Conservation (phyloP, 306 rosid species). For the Oxytropis ochrocephala region DNA sequence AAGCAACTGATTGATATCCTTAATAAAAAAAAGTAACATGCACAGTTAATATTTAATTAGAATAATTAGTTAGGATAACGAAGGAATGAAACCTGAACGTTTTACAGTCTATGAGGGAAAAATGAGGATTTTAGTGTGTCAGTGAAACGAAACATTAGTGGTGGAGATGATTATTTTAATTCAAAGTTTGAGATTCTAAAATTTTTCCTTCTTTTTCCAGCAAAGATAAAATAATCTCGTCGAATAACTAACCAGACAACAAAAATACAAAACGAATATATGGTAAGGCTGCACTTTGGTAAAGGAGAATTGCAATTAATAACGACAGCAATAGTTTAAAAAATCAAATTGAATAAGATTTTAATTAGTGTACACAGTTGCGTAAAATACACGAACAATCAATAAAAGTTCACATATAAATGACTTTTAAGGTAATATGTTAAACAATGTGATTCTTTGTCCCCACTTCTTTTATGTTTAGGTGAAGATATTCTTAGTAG, state of each 20-base stretch:
- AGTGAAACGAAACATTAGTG: neutral
- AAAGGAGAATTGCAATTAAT: neutral
- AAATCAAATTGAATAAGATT: neutral
- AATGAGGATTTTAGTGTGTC: neutral
- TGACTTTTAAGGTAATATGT: too few species aligned
- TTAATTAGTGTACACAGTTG: too few species aligned
- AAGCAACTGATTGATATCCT: slow-evolving; percentile 12
- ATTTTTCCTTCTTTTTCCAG: neutral
- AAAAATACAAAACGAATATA: neutral
- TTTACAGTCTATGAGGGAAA: neutral
- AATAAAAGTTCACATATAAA: too few species aligned
- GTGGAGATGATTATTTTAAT: neutral
- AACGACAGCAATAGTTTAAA: neutral
- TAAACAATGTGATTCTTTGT: too few species aligned
- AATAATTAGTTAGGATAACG: neutral
- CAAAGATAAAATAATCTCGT: neutral
- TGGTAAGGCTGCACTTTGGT: neutral
- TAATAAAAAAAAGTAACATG: neutral
- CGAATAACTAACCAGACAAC: neutral
- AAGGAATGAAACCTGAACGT: neutral
- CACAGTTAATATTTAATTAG: neutral
- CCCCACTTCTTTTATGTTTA: too few species aligned
- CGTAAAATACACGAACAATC: too few species aligned
- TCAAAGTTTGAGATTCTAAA: slow-evolving; percentile 4
- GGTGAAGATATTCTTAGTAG: too few species aligned